Base-by-base conservation (phyloP, 2,329 filamentous ascomycete species). In the Phyllosticta citrichinensis region DNA sequence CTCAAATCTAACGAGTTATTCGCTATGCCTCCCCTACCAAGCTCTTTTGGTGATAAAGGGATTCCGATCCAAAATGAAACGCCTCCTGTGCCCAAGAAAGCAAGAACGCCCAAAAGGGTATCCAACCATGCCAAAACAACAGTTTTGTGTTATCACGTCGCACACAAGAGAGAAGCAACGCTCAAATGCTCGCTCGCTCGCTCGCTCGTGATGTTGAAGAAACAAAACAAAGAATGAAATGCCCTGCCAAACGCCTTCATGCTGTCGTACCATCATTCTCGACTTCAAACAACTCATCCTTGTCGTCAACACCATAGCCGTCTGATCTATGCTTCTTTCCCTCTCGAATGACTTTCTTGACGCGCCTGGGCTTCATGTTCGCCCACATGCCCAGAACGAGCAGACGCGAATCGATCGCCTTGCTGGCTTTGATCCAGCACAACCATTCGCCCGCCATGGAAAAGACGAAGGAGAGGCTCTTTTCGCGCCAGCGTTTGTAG, bases 401-500 rank as follows among this genome's bases (percentile, higher is more conserved):
- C 8, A 40, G 20, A 3, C 64, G 62, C 1, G 67, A n/a, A 63
- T 19, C 56, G 55, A 1, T 61, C 55, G 3, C 50, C 52, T 11
- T 54, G 51, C 3, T 59, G 24, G 69, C 68, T 58, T 79, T 78
- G 17, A 78, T 61, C 22, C 66, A 62, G 10, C 69, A 71, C 2
- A 79, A 66, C 61, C 77, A 73, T 12, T 63, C 62, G 5, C 76
- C 76, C 0, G 76, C 76, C 64, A 78, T 71, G 24, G 66, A 63
- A 55, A 73, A 77, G 0, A 75, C 68, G 30, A 79, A 72, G 11
- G 55, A 24, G 0, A 64, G 64, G 5, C 47, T 33, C 14, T 65
- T 65, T 3, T 63, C 63, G 5, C 68, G 65, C 19, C 69, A 69
- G 0, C 56, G 62, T 4, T 64, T 65, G 30, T 75, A 76, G 2